These are phyloP conservation scores for Pyrus pyrifolia DNA, from an alignment of 306 rosid genomes.

Conservation along the genomic window DNA sequence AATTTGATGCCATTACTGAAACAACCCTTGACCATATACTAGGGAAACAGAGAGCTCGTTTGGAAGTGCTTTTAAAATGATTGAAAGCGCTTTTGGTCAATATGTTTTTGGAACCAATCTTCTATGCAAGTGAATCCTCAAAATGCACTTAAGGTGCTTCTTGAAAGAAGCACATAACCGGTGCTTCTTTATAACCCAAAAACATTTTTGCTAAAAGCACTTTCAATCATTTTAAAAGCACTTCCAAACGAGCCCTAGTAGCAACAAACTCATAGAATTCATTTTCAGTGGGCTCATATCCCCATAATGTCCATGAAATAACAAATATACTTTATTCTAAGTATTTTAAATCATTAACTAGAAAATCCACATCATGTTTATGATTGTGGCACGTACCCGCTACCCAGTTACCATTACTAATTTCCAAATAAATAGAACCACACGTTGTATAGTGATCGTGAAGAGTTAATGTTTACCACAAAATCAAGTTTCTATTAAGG, in stretches of 20 bases:
- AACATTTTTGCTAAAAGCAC: too few species aligned
- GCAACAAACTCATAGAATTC: neutral
- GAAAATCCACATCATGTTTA: neutral
- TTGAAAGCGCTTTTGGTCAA: too few species aligned
- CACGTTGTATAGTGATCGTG: neutral
- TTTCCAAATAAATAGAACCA: neutral
- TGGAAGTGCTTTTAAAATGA: too few species aligned
- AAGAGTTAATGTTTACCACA: neutral
- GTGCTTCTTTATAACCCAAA: too few species aligned
- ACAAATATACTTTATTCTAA: neutral
- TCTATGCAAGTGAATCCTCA: too few species aligned
- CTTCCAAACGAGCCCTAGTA: neutral
- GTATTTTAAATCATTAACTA: neutral
- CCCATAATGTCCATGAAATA: neutral
- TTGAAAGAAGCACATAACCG: too few species aligned
- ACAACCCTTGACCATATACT: neutral
- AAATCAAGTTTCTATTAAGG: conserved; percentile 9
- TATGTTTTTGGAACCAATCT: too few species aligned
- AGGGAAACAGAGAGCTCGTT: neutral
- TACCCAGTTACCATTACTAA: neutral
- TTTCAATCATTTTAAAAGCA: too few species aligned
- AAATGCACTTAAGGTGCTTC: too few species aligned
- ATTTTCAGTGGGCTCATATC: neutral
- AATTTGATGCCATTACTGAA: neutral
- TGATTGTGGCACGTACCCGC: neutral